These are phyloP conservation scores for Ilyonectria mors-panacis DNA, from an alignment of 2,329 filamentous ascomycete genomes.

Conservation along the genomic window DNA sequence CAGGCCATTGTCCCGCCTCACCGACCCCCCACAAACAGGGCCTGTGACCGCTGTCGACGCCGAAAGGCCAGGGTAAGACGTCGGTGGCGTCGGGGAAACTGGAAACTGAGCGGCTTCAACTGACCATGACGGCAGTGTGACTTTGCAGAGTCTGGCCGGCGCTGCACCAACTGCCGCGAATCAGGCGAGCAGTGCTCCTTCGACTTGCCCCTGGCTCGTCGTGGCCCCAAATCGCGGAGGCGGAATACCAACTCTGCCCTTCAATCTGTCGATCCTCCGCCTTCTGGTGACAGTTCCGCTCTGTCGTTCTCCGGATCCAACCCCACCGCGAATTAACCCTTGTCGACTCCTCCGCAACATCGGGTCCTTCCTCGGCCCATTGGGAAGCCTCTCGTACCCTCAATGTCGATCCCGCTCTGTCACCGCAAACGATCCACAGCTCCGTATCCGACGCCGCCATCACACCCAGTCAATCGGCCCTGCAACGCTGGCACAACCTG, in stretches of 20 bases:
- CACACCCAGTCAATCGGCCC: constrained; percentile 35
- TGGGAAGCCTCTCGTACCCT: constrained; percentile 39
- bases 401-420: constrained; percentile 41
- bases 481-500: constrained; percentile 50
- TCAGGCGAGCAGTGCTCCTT: constrained; percentile 54
- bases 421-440: constrained; percentile 42
- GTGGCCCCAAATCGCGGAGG: constrained; percentile 54
- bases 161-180: constrained; percentile 53
- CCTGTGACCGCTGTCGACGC: constrained; percentile 55
- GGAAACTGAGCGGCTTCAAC: constrained; percentile 21
- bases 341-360: constrained; percentile 15
- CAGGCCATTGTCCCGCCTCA: constrained; percentile 31
- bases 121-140: constrained; percentile 47
- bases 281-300: constrained; percentile 26
- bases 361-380: constrained; percentile 34
- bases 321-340: constrained; percentile 35
- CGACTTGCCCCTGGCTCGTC: constrained; percentile 54
- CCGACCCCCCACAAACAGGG: constrained; percentile 46
- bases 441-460: constrained; percentile 29
- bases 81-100: constrained; percentile 34
- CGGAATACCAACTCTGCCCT: constrained; percentile 6
- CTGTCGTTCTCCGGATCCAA: constrained; percentile 16
- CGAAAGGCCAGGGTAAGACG: constrained; percentile 54
- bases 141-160: constrained; percentile 38
- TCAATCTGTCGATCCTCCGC: not conserved